A percentile compares a stretch with the other conserved stretches of the same genome.
phyloP scores from a whole-genome alignment of 2,329 filamentous ascomycete species.

The Botrytis fragariae region DNA sequence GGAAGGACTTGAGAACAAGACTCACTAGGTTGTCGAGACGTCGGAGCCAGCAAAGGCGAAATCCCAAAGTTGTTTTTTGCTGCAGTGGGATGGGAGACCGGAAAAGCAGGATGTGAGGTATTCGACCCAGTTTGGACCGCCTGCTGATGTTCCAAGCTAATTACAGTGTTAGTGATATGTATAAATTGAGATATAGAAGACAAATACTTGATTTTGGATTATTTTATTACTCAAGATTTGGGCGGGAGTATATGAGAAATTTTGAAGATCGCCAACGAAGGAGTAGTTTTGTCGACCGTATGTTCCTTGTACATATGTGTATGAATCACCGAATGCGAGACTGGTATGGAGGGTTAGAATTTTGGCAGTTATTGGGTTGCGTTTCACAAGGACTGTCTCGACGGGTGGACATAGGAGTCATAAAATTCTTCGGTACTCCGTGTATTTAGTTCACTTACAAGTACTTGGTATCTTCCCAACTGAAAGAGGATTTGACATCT shows the following conservation, averaged over 20 bases:
- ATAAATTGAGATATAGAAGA: conserved; percentile 32
- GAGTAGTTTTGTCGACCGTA: conserved; percentile 50
- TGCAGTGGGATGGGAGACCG: conserved; percentile 46
- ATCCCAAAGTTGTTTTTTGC: conserved; percentile 51
- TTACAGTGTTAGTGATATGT: not conserved
- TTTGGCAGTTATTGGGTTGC: too few species aligned
- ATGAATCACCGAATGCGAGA: conserved; percentile 51
- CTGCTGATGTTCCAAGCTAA: conserved; percentile 15
- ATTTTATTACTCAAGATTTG: conserved; percentile 49
- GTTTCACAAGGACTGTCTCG: not conserved
- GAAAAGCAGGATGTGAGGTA: conserved; percentile 51
- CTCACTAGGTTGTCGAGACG: conserved; percentile 39
- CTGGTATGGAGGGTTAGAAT: conserved; percentile 28
- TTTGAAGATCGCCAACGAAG: conserved; percentile 53
- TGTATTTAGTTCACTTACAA: conserved; percentile 3
- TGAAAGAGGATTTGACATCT: conserved; percentile 1
- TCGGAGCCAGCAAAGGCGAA: conserved; percentile 56
- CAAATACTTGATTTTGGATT: conserved; percentile 47
- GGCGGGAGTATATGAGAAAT: conserved; percentile 45
- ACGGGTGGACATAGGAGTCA: too few species aligned
- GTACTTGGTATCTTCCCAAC: conserved; percentile 14
- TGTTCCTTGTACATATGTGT: conserved; percentile 54
- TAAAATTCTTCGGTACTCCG: not conserved
- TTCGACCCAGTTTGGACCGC: conserved; percentile 48
- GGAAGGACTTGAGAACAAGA: not conserved